These are phyloP conservation scores for Morella rubra DNA, from an alignment of 306 rosid species.

Conservation along the genomic window DNA sequence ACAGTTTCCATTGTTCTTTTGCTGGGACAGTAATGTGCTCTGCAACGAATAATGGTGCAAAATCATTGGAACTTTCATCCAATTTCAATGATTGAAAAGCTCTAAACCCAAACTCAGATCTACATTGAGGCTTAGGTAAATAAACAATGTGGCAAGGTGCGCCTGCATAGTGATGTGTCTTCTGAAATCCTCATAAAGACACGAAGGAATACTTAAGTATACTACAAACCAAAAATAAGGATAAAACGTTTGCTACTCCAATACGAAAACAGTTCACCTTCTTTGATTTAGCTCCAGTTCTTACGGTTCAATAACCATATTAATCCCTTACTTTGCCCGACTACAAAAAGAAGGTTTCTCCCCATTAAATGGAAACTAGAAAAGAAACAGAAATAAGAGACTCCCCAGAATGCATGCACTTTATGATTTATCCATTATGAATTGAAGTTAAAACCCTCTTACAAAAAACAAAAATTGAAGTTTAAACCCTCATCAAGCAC, in stretches of 20 bases:
- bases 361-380: no score
- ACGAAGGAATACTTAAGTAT: neutral
- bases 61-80: neutral
- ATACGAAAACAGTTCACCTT: neutral
- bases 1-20: neutral
- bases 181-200: neutral
- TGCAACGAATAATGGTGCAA: neutral
- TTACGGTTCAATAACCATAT: neutral
- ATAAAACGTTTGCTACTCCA: neutral
- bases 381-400: no score
- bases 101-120: neutral
- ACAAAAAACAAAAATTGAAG: no score
- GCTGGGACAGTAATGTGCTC: neutral
- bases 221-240: neutral
- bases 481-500: no score
- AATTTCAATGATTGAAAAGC: neutral
- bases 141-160: neutral
- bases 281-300: neutral
- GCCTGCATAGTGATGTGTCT: neutral
- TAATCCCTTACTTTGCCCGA: neutral
- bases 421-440: no score
- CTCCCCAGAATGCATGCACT: no score
- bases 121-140: neutral
- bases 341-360: neutral
- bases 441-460: no score